Evolutionary conservation across 225 moss, liverwort and hornwort species (phyloP), one percentile per base, ranked within the genome.

Genomic region (Polytrichum formosum): DNA sequence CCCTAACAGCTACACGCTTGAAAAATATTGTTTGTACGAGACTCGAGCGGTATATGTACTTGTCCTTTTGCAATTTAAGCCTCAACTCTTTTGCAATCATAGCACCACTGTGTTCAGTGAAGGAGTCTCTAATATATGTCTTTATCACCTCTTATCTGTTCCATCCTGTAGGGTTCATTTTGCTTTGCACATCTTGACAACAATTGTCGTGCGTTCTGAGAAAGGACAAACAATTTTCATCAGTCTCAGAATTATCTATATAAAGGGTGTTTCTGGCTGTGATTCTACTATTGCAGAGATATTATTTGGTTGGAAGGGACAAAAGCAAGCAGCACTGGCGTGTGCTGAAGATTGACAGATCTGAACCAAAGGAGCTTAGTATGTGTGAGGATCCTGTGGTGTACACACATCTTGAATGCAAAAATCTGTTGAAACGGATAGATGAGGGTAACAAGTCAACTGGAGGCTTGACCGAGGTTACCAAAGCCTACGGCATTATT

Each of bases 401-500:
- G 62, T 96, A 93, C 59, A 93, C 93, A 28, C 88, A 87, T 23
- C 63, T 69, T 29, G 91, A 96, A 83, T 86, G 85, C 67, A 81
- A 80, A 26, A 84, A 68, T 55, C 76, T 96, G 70, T 72, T 96
- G 21, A 74, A 79, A 61, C 87, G 85, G 62, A 87, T 96, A 30
- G 75, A 78, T 1, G 86, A 91, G 33, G 96, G 96, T 72, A 96
- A 96, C 72, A 83, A 87, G 67, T 62, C 91, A 7, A 93, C 91
- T 67, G 96, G 96, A 64, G 96, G 96, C 61, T 78, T 91, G 79
- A 83, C 75, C 18, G 66, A 53, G 76, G 88, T 93, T 37, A 91
- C 90, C 19, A 93, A 90, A 80, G 93, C 91, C 7, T 96, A 93
- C 75, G 96, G 96, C 75, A 93, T 96, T 78, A 90, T 96, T 35